A percentile compares a stretch with the other conserved stretches of the same genome.
Conservation (phyloP, 1,139 yeast species). For the Candida anutae region DNA sequence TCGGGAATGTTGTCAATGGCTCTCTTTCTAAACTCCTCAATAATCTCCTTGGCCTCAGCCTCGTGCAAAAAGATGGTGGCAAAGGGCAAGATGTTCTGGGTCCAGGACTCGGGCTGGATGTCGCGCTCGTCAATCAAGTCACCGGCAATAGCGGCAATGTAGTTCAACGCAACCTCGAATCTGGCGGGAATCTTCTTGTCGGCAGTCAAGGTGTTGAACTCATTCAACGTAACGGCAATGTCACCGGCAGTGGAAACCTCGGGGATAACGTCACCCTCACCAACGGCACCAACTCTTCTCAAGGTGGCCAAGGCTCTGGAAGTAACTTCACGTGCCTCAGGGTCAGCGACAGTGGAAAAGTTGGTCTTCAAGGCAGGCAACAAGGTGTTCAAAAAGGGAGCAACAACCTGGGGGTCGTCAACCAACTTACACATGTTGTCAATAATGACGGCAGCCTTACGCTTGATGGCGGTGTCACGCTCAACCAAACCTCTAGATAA, state of each 20-base stretch:
- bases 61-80: slow-evolving; percentile 94
- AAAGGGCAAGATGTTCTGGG: slow-evolving; percentile 81
- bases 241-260: slow-evolving; percentile 99
- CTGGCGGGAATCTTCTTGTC: slow-evolving; percentile 65
- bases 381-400: slow-evolving; percentile 93
- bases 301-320: slow-evolving; percentile 94
- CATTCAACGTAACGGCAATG: slow-evolving; percentile 74
- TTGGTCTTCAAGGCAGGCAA: slow-evolving; percentile 94
- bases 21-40: slow-evolving; percentile 92
- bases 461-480: slow-evolving; percentile 98
- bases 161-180: slow-evolving; percentile 69
- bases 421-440: slow-evolving; percentile 99
- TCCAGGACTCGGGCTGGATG: slow-evolving; percentile 90
- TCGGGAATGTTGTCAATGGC: slow-evolving; percentile 97
- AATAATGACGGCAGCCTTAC: slow-evolving; percentile 98
- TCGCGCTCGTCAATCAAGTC: slow-evolving; percentile 97
- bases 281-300: slow-evolving; percentile 97
- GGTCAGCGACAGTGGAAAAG: slow-evolving; percentile 96
- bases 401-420: slow-evolving; percentile 99
- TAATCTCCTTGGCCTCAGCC: slow-evolving; percentile 80
- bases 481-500: slow-evolving; percentile 99
- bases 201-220: slow-evolving; percentile 66
- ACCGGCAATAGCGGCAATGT: slow-evolving; percentile 96
- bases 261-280: slow-evolving; percentile 82
- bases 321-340: slow-evolving; percentile 99